Percentiles rank a stretch among this genome's conserved stretches.
Evolutionary conservation across 2,329 filamentous ascomycete species (phyloP).

Genomic region (Talaromyces amestolkiae): DNA sequence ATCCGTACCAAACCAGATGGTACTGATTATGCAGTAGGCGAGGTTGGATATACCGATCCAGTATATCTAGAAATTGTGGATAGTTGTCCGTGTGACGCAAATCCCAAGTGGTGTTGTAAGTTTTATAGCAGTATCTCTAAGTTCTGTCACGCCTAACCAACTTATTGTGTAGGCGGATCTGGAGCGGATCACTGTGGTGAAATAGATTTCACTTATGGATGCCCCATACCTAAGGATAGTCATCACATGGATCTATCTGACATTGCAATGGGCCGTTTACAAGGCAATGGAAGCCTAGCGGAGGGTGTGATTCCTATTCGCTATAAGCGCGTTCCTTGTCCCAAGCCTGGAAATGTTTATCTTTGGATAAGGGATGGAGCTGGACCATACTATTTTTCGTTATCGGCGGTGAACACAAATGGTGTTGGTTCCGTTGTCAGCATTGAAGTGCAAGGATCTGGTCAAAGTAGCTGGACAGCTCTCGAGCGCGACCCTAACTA

Average conservation of each 20-base stretch:
- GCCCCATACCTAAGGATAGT: conserved; percentile 13
- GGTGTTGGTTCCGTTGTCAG: conserved; percentile 12
- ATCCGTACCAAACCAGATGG: conserved; percentile 10
- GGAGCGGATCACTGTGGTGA: conserved; percentile 15
- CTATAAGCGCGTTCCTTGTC: conserved; percentile 13
- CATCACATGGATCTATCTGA: conserved; percentile 18
- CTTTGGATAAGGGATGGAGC: conserved; percentile 13
- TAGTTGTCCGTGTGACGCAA: conserved; percentile 12
- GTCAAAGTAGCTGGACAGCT: conserved; percentile 9
- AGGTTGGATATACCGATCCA: conserved; percentile 12
- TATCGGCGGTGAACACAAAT: conserved; percentile 13
- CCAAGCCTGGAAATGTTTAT: conserved; percentile 13
- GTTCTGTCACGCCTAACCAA: neutral
- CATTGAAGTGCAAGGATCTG: conserved; percentile 10
- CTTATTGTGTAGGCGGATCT: conserved; percentile 3
- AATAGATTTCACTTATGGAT: conserved; percentile 16
- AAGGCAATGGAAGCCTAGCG: conserved; percentile 13
- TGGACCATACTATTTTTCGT: conserved; percentile 11
- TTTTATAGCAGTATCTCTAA: neutral
- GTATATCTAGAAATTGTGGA: conserved; percentile 15
- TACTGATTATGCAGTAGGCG: conserved; percentile 11
- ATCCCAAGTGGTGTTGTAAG: conserved; percentile 17
- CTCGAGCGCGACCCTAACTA: conserved; percentile 12
- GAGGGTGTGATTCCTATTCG: conserved; percentile 16
- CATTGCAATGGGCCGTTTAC: conserved; percentile 17